Conservation (phyloP, 345 rosid genomes). For the Melastoma malabathricum region DNA sequence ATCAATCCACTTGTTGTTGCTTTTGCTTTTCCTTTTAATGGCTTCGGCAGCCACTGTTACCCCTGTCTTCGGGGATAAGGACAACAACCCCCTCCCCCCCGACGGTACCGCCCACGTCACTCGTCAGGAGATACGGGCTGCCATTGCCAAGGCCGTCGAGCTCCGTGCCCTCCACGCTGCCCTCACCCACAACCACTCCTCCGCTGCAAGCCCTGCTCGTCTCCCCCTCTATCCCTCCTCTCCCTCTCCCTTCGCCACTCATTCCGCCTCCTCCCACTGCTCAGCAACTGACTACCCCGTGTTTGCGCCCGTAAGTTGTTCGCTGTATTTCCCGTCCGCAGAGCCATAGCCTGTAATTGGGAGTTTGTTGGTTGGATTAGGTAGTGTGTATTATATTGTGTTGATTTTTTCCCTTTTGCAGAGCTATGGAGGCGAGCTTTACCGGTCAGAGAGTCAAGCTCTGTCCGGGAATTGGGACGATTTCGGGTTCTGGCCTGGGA, state of each 20-base stretch:
- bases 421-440: conserved; percentile 76
- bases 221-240: conserved; percentile 29
- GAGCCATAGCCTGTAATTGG: no score
- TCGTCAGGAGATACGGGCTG: conserved; percentile 57
- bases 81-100: neutral
- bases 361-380: no score
- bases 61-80: conserved; percentile 26
- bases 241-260: conserved; percentile 44
- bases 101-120: conserved; percentile 16
- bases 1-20: no score
- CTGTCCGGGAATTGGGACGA: conserved; percentile 69
- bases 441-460: conserved; percentile 29
- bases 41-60: conserved; percentile 30
- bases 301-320: conserved; percentile 71
- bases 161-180: conserved; percentile 76
- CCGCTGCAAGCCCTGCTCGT: conserved; percentile 33
- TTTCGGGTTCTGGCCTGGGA: conserved; percentile 33
- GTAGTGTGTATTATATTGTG: no score
- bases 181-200: conserved; percentile 36
- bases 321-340: neutral
- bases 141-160: conserved; percentile 83
- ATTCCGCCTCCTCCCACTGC: conserved; percentile 29
- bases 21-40: conserved; percentile 31
- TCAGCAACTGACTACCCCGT: conserved; percentile 95
- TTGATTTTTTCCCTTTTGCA: conserved; percentile 16